Percentiles rank a stretch among this genome's conserved stretches.
phyloP scores from a whole-genome alignment of 1,284 basidiomycete genomes.

The Leccinum pachyderme region DNA sequence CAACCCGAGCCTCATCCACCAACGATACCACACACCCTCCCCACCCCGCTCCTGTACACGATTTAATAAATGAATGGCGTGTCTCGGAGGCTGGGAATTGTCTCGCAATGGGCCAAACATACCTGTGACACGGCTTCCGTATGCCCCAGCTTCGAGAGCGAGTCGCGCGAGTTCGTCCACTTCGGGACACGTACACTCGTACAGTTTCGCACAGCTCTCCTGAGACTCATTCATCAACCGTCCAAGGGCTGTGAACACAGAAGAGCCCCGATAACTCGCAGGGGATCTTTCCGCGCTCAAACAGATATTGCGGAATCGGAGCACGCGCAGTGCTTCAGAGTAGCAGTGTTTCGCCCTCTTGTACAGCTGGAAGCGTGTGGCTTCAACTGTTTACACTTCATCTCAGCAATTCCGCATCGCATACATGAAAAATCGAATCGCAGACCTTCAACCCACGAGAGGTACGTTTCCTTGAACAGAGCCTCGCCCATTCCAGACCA shows the following conservation, averaged over 20 bases:
- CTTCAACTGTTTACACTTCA: conserved; percentile 55
- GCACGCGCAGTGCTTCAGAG: conserved; percentile 74
- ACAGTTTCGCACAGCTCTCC: conserved; percentile 62
- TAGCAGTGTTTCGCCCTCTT: conserved; percentile 78
- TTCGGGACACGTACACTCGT: conserved; percentile 79
- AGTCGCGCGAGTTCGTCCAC: conserved; percentile 67
- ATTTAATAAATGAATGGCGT: background rate
- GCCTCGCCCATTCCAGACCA: conserved; percentile 57
- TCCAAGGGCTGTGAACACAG: conserved; percentile 55
- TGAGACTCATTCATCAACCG: conserved; percentile 79
- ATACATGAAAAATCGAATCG: background rate
- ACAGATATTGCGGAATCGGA: conserved; percentile 70
- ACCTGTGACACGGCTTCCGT: background rate
- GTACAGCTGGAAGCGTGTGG: conserved; percentile 75
- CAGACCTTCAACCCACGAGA: conserved; percentile 76
- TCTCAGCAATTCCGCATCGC: background rate
- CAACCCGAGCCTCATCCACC: conserved; percentile 66
- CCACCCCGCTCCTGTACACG: conserved; percentile 75
- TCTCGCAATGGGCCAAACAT: background rate
- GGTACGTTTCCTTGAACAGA: conserved; percentile 63
- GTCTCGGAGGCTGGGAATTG: background rate
- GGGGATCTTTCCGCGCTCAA: conserved; percentile 37
- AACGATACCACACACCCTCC: conserved; percentile 87
- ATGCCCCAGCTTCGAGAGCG: conserved; percentile 64
- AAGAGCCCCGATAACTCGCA: conserved; percentile 15